Conservation (phyloP, 805 yeast genomes). For the Metschnikowia gruessii region DNA sequence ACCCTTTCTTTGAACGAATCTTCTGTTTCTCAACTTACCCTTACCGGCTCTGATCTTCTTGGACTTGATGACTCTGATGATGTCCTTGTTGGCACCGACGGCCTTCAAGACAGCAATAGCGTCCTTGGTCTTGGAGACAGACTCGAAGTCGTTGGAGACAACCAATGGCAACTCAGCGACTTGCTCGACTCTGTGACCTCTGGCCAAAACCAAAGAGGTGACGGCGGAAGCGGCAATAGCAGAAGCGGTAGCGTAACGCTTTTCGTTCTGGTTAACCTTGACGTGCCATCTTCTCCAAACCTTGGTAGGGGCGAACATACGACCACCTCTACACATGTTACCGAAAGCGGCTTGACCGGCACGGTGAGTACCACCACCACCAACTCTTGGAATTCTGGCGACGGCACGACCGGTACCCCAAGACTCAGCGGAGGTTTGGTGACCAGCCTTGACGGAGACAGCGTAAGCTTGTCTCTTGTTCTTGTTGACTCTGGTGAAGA, state of each 20-base stretch:
- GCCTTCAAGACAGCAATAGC: conserved; percentile 98
- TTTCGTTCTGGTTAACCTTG: conserved; percentile 99
- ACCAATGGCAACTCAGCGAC: conserved; percentile 98
- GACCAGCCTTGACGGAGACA: conserved; percentile 98
- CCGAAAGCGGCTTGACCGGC: conserved; percentile 99
- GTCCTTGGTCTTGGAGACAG: conserved; percentile 94
- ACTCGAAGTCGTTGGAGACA: conserved; percentile 89
- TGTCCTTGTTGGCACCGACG: conserved; percentile 98
- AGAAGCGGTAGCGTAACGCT: conserved; percentile 99
- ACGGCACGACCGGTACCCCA: conserved; percentile 99
- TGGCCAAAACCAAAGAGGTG: conserved; percentile 96
- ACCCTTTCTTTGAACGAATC: conserved; percentile 99
- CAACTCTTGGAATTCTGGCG: conserved; percentile 99
- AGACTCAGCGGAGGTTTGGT: conserved; percentile 99
- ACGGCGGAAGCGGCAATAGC: conserved; percentile 99
- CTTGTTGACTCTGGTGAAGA: conserved; percentile 97
- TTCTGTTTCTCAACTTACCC: conserved; percentile 99
- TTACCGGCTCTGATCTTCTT: conserved; percentile 99
- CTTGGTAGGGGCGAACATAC: conserved; percentile 99
- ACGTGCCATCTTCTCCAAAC: conserved; percentile 99
- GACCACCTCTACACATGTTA: conserved; percentile 99
- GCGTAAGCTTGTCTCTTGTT: conserved; percentile 99
- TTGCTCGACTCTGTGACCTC: conserved; percentile 99
- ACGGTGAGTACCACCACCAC: conserved; percentile 99
- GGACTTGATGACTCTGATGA: conserved; percentile 96